phyloP scores from a whole-genome alignment of 495 filamentous ascomycete species.

The Emericellopsis terricola region DNA sequence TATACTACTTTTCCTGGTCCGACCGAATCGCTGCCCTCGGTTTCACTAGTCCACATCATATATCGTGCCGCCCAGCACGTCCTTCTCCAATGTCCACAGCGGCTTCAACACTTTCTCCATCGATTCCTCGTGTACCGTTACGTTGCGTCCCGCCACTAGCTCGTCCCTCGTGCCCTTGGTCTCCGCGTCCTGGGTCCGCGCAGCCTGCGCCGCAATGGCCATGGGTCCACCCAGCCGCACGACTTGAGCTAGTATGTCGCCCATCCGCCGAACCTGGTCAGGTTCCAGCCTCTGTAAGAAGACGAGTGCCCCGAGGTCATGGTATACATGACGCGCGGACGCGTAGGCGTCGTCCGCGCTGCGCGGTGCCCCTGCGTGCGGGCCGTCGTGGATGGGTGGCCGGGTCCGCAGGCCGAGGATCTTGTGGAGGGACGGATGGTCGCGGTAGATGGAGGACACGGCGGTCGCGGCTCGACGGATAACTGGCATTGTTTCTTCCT shows the following conservation, averaged over 20 bases:
- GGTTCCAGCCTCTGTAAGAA: background rate
- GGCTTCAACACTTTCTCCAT: too few relatives aligned
- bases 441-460: background rate
- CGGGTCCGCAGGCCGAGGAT: background rate
- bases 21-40: too few relatives aligned
- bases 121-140: too few relatives aligned
- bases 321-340: background rate
- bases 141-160: too few relatives aligned
- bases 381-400: background rate
- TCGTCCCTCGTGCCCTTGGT: too few relatives aligned
- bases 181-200: too few relatives aligned
- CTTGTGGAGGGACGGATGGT: background rate
- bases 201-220: too few relatives aligned
- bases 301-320: slow-evolving; percentile 1
- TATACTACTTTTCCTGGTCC: too few relatives aligned
- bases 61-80: too few relatives aligned
- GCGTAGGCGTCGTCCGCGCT: background rate
- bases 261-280: background rate
- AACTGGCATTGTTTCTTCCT: background rate
- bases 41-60: too few relatives aligned
- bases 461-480: background rate
- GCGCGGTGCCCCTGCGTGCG: background rate
- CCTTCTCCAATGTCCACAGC: too few relatives aligned
- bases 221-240: background rate
- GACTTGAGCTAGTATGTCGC: background rate